phyloP scores from a whole-genome alignment of 2,329 filamentous ascomycete species.

The Graphilbum fragrans region DNA sequence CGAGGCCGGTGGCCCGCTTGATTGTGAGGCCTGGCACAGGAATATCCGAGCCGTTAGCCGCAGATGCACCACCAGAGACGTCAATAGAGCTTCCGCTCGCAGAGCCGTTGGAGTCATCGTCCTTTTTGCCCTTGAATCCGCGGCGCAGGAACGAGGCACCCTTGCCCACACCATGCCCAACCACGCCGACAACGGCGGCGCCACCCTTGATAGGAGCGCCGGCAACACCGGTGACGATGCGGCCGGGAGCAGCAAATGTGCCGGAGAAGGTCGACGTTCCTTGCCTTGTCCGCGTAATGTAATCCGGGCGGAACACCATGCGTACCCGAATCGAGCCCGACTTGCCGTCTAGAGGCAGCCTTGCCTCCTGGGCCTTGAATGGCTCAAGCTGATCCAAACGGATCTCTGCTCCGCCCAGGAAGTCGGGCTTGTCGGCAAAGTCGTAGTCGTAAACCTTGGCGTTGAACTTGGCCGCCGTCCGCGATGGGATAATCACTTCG shows the following conservation, averaged over 20 bases:
- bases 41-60: conserved; percentile 28
- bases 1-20: conserved; percentile 27
- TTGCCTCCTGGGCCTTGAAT: conserved; percentile 67
- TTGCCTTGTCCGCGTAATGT: conserved; percentile 74
- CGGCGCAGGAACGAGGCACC: conserved; percentile 85
- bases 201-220: conserved; percentile 93
- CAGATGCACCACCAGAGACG: conserved; percentile 23
- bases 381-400: conserved; percentile 73
- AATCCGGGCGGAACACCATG: conserved; percentile 85
- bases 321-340: conserved; percentile 73
- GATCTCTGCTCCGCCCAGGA: conserved; percentile 66
- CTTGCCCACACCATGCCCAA: conserved; percentile 72
- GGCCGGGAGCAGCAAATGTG: conserved; percentile 75
- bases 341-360: conserved; percentile 71
- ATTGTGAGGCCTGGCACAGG: conserved; percentile 19
- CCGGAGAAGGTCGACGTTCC: conserved; percentile 89
- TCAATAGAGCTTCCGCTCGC: background rate
- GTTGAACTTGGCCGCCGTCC: conserved; percentile 72
- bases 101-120: conserved; percentile 31
- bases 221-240: conserved; percentile 69
- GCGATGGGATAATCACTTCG: conserved; percentile 68
- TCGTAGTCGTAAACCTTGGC: conserved; percentile 91
- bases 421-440: conserved; percentile 89
- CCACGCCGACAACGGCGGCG: conserved; percentile 57
- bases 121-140: conserved; percentile 60